phyloP scores from a whole-genome alignment of 2,329 filamentous ascomycete species.

The Calcarisporium arbuscula region DNA sequence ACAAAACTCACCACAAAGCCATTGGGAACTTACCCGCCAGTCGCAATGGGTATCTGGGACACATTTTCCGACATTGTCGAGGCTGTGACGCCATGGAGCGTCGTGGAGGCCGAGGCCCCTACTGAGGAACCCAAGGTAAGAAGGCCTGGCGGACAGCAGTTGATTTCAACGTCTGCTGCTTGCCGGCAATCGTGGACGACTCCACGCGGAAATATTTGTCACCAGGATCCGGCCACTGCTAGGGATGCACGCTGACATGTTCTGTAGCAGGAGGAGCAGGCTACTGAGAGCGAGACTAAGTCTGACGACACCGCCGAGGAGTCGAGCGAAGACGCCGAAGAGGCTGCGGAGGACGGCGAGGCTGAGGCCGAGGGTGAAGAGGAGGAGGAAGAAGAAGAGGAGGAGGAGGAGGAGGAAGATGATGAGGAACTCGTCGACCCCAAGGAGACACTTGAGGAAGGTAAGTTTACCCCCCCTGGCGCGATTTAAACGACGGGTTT shows the following conservation, averaged over 20 bases:
- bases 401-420: constrained; percentile 66
- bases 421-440: constrained; percentile 82
- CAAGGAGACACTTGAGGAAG: constrained; percentile 85
- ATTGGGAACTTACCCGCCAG: constrained; percentile 28
- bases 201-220: too few species aligned
- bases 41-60: constrained; percentile 63
- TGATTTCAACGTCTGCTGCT: neutral
- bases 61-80: constrained; percentile 57
- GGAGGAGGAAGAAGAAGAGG: constrained; percentile 52
- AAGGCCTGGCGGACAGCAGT: constrained; percentile 5
- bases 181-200: too few species aligned
- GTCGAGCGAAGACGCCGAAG: constrained; percentile 18
- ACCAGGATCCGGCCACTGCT: too few species aligned
- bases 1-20: constrained; percentile 32
- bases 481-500: constrained; percentile 3
- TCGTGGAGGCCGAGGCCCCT: constrained; percentile 61
- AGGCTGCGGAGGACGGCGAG: constrained; percentile 25
- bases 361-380: constrained; percentile 42
- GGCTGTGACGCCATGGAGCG: constrained; percentile 59
- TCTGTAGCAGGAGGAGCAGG: constrained; percentile 33
- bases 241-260: too few species aligned
- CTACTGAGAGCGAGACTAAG: constrained; percentile 50
- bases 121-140: constrained; percentile 56
- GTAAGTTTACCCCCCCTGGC: constrained; percentile 38
- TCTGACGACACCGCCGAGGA: constrained; percentile 19